Evolutionary conservation across 257 asterid genomes (phyloP), one percentile per base, ranked within the genome.

Genomic region (Solanum acaule): DNA sequence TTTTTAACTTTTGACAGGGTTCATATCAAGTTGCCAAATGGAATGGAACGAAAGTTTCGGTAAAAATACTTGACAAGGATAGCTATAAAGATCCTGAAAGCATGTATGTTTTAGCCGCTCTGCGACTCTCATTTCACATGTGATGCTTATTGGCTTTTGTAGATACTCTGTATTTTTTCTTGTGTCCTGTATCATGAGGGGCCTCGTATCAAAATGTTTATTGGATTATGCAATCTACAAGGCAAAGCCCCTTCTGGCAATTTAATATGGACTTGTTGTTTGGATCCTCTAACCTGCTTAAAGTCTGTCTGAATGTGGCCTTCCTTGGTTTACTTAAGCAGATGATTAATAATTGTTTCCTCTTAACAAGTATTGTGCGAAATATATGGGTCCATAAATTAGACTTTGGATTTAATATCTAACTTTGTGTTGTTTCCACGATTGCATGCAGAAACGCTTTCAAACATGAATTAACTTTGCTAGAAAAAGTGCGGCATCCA

Each of bases 401-500:
- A 40, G 84, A 44, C 61, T 72, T 71, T 72, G 29, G 78, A 40
- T 44, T 77, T 34, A 56, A 23, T 71, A 20, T 52, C 44, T 86
- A 35, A 86, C 38, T 29, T 49, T 49, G 13, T 11, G 15, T 70
- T 44, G 35, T 70, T 72, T 86, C 84, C 40, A 42, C n/a, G 23
- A 46, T 42, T 63, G 88, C 31, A 77, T 90, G 93, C 97, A 96
- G 99, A 95, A 95, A 95, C 89, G 88, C 92, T 79, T 97, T 97
- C 93, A 94, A 92, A 88, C 95, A 96, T 88, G 99, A 97, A 92
- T 89, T 97, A 86, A 95, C 98, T 71, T 46, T 94, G 92, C 90
- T 97, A 89, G 99, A 97, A 91, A 97, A 94, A 95, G 99, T 97
- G 79, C 95, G 99, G 75, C 99, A 97, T 93, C 99, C 99, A 40